Evolutionary conservation across 495 filamentous ascomycete species (phyloP), one percentile per base, ranked within the genome.

Genomic region (Friedmanniomyces endolithicus): DNA sequence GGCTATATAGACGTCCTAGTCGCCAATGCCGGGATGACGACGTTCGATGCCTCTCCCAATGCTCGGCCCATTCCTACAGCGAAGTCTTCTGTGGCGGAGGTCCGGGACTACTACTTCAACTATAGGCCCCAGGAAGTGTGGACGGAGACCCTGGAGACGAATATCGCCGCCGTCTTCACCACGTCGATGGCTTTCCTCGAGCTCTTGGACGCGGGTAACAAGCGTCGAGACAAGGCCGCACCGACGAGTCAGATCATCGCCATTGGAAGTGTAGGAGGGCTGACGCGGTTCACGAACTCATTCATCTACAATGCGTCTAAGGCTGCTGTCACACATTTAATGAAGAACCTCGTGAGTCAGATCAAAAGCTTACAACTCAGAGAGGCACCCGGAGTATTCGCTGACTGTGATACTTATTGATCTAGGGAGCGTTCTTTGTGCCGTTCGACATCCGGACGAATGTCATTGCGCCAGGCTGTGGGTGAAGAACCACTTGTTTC

Each of bases 141-240:
- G 58, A 33, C n/a, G 14, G 58, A 61, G 6, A 53, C 48, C 1
- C 49, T 61, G 8, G 53, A 61, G 40, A 61, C 58, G 3, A 61
- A 61, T 27, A 43, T 53, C 29, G 56, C 40, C 2, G 50, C 60
- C 19, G 60, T 62, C 37, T 62, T 62, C 48, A 59, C 52, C 11
- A 62, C 60, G 7, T 50, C 37, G 12, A 62, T 69, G 23, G 72
- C 74, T 0, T 75, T 76, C 55, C 60, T 75, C 6, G 60, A 65
- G 27, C 64, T 75, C 7, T 66, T 75, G n/a, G 70, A 72, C 52
- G 65, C 56, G 11, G 72, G 72, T 1, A 75, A 59, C 23, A 59
- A 62, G 45, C 56, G 56, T 12, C 34, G 60, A 41, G n/a, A 29
- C 20, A 57, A 52, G 22, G 53, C 17, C 22, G 37, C 31, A 14